Conservation (phyloP, 106 monocot genomes). For the Iris macrosiphon region DNA sequence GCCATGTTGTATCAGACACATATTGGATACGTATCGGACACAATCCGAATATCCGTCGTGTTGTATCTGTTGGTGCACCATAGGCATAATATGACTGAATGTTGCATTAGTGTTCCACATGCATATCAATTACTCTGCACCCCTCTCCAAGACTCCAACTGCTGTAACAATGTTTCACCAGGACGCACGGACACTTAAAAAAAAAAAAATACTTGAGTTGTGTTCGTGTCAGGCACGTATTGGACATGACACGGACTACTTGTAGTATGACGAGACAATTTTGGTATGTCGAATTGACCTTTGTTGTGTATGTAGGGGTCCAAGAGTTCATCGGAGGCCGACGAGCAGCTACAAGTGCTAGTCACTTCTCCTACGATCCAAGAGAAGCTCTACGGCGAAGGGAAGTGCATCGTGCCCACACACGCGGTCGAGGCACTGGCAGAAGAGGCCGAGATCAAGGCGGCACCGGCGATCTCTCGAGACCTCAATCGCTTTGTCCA, state of each 20-base stretch:
- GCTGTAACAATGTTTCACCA: too few species aligned
- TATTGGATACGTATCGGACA: not conserved
- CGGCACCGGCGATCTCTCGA: slow-evolving; percentile 19
- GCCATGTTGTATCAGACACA: not conserved
- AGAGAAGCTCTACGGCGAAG: slow-evolving; percentile 32
- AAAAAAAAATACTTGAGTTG: too few species aligned
- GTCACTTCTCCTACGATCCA: slow-evolving; percentile 25
- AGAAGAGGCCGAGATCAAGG: slow-evolving; percentile 19
- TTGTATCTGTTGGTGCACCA: not conserved
- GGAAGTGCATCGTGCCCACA: slow-evolving; percentile 41
- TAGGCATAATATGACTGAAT: too few species aligned
- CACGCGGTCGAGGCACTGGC: slow-evolving; percentile 16
- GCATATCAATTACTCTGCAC: too few species aligned
- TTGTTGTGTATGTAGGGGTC: slow-evolving; percentile 1
- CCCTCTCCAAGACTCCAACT: too few species aligned
- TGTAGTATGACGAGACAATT: too few species aligned
- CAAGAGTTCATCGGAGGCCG: not conserved
- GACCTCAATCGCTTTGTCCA: slow-evolving; percentile 27
- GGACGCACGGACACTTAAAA: too few species aligned
- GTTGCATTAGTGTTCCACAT: too few species aligned
- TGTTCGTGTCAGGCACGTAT: too few species aligned
- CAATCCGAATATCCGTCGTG: not conserved
- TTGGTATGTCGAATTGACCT: too few species aligned
- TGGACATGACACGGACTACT: too few species aligned
- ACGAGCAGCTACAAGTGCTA: slow-evolving; percentile 16